A percentile compares a stretch with the other conserved stretches of the same genome.
Conservation (phyloP, 2,329 filamentous ascomycete species). For the Alternaria hordeiaustralica region DNA sequence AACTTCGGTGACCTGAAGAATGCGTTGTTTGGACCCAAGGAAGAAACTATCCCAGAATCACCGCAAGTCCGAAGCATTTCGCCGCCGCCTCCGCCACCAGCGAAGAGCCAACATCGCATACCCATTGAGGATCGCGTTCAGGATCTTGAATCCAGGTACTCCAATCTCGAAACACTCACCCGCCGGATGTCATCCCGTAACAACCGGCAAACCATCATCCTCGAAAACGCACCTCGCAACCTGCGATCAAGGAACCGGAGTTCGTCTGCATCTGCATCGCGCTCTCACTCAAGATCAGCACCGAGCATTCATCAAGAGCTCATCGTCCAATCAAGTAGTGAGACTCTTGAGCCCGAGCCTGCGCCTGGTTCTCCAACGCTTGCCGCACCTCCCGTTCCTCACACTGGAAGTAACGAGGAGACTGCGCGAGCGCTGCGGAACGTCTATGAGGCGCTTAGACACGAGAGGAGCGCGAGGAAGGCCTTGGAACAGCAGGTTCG, state of each 20-base stretch:
- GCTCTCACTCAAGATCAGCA: constrained; percentile 17
- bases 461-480: constrained; percentile 44
- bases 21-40: constrained; percentile 24
- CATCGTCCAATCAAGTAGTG: constrained; percentile 24
- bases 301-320: constrained; percentile 25
- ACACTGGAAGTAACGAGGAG: not conserved
- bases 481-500: constrained; percentile 42
- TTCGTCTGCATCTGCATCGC: constrained; percentile 29
- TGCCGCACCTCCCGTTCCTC: not conserved
- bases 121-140: constrained; percentile 46
- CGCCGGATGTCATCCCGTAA: constrained; percentile 42
- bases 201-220: constrained; percentile 48
- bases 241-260: constrained; percentile 41
- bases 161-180: constrained; percentile 39
- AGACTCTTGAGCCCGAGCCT: constrained; percentile 13
- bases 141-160: constrained; percentile 39
- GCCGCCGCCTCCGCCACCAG: constrained; percentile 10
- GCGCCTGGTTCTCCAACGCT: constrained; percentile 19
- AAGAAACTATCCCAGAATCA: constrained; percentile 18
- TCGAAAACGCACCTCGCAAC: constrained; percentile 46
- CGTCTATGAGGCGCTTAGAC: constrained; percentile 33
- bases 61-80: constrained; percentile 17
- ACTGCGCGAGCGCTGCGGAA: constrained; percentile 21
- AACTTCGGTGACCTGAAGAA: constrained; percentile 46
- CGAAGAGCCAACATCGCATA: constrained; percentile 25